phyloP scores from a whole-genome alignment of 257 asterid species.

The Jaltomata sinuosa region DNA sequence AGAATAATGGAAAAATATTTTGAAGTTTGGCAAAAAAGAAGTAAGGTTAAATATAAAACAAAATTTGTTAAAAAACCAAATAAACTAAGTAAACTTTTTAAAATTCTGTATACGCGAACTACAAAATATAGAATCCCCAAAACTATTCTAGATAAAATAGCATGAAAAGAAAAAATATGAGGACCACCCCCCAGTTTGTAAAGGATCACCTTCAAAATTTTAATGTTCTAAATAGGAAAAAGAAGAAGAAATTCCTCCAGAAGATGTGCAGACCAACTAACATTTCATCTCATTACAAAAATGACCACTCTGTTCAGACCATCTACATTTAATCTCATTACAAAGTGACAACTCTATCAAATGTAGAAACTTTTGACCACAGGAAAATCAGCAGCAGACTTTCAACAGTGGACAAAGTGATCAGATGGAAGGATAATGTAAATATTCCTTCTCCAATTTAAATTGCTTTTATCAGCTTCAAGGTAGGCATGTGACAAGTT shows the following conservation, averaged over 20 bases:
- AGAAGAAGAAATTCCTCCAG: neutral
- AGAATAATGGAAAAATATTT: too few species aligned
- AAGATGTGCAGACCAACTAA: constrained; percentile 18
- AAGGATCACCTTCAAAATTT: too few species aligned
- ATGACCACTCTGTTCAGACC: constrained; percentile 21
- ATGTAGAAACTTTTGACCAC: constrained; percentile 34
- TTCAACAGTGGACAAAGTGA: constrained; percentile 38
- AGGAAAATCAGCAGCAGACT: constrained; percentile 51
- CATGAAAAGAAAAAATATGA: too few species aligned
- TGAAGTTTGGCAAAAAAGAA: too few species aligned
- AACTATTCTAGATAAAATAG: too few species aligned
- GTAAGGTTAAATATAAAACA: too few species aligned
- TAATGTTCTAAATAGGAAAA: too few species aligned
- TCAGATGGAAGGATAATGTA: constrained; percentile 32
- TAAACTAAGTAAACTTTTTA: too few species aligned
- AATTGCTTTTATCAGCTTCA: constrained; percentile 42
- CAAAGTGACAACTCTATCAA: constrained; percentile 18
- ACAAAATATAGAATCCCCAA: too few species aligned
- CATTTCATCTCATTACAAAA: constrained; percentile 23
- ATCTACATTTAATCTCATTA: constrained; percentile 23
- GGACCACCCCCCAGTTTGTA: too few species aligned
- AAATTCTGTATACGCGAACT: too few species aligned
- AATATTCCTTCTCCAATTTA: constrained; percentile 40
- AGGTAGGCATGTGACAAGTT: constrained; percentile 41
- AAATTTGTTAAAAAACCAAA: too few species aligned